A percentile compares a stretch with the other conserved stretches of the same genome.
Conservation (phyloP, 352 stramenopile genomes). For the Globisporangium cederbergense region DNA sequence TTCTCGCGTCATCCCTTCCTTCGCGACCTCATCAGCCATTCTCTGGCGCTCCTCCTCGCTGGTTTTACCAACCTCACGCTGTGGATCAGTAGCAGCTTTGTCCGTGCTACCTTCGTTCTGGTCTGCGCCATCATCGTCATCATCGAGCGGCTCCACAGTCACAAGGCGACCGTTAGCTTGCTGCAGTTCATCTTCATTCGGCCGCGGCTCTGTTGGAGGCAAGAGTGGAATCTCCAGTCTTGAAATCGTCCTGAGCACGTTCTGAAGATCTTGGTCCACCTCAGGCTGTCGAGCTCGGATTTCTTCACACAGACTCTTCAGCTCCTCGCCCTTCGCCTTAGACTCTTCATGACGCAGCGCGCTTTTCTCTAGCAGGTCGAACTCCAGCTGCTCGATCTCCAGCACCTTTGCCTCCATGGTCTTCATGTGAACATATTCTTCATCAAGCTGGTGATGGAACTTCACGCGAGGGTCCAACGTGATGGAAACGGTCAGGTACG, state of each 20-base stretch:
- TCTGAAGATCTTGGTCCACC: conserved; percentile 28
- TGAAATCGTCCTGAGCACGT: conserved; percentile 26
- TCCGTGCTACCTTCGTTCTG: background rate
- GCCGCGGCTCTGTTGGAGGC: conserved; percentile 29
- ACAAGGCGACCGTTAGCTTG: conserved; percentile 36
- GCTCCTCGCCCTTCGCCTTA: conserved; percentile 27
- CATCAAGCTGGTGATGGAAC: conserved; percentile 36
- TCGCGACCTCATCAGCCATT: conserved; percentile 9
- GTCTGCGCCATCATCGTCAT: conserved; percentile 18
- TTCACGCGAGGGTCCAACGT: conserved; percentile 35
- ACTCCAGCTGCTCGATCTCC: conserved; percentile 57
- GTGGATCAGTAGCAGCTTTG: background rate
- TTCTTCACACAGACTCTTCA: conserved; percentile 29
- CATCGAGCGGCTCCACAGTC: conserved; percentile 21
- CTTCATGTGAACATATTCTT: conserved; percentile 66
- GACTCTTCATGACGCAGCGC: conserved; percentile 51
- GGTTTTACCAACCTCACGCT: background rate
- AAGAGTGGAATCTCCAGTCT: conserved; percentile 23
- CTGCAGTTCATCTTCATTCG: conserved; percentile 33
- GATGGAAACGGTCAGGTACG: conserved; percentile 45
- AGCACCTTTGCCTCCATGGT: conserved; percentile 43
- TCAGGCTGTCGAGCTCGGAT: conserved; percentile 30
- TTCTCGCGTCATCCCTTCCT: conserved; percentile 6
- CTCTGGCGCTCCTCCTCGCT: background rate
- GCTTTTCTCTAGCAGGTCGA: conserved; percentile 66